Base-by-base conservation (phyloP, 805 yeast species). In the Candida dajiaensis region DNA sequence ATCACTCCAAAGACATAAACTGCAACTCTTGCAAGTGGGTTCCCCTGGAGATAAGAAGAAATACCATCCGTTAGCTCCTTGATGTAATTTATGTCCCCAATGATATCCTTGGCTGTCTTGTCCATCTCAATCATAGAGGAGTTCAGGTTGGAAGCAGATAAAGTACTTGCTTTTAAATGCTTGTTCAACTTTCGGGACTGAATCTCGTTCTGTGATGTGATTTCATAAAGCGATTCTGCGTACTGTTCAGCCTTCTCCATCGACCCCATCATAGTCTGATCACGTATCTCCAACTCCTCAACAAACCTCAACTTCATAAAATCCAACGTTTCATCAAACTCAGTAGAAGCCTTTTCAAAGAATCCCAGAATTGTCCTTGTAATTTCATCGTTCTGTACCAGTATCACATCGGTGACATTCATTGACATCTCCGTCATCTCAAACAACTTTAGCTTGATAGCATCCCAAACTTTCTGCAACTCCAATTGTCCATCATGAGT, bases 381-480 rank as follows among this genome's bases (percentile, higher is more conserved):
- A 15, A 54, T 37, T 10, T 51, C 19, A 2, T 45, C 47, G 10
- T 42, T 49, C 18, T 54, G 55, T 13, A 22, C 3, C 9, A 47
- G 22, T 9, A 53, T 45, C 20, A 53, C 13, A n/a, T 42, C 48
- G 2, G 55, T 52, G 7, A 55, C 51, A 18, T 54, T 46, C 8
- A 45, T 40, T 2, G 56, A 46, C 36, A 52, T 41, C 26, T 51
- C 43, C 1, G 54, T 45, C 18, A 54, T 31, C 21, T 55, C 43
- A 12, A 42, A 42, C 50, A 57, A 28, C 20, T 55, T 52, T 5
- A 28, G 26, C 15, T 42, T 45, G 6, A 54, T 38, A 18, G 38
- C 16, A 16, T 37, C 26, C 57, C 55, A 56, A 36, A 52, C 42
- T n/a, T 41, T 42, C 3, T 49, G 46, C 16, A 53, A 42, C 16